Conservation (phyloP, 352 stramenopile genomes). For the Pythium vanterpoolii region DNA sequence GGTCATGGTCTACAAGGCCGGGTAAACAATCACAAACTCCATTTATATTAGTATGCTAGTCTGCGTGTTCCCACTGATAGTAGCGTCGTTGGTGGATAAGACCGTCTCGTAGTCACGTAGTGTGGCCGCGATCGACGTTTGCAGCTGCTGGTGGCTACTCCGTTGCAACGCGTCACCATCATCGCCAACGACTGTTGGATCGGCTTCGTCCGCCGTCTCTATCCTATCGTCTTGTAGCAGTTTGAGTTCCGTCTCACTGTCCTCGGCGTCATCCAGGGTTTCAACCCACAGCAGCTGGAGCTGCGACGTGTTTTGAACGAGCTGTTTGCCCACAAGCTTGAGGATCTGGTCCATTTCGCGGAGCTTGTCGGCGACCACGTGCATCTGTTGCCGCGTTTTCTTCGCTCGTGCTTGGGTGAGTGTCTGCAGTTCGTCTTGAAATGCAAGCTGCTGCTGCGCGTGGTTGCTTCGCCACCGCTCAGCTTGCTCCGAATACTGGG, state of each 20-base stretch:
- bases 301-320: slow-evolving; percentile 65
- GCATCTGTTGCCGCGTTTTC: slow-evolving; percentile 24
- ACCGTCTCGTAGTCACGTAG: slow-evolving; percentile 21
- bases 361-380: slow-evolving; percentile 36
- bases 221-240: background rate
- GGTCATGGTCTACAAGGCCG: slow-evolving; percentile 86
- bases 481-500: background rate
- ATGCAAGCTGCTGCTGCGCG: slow-evolving; percentile 1
- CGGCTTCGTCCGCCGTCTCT: background rate
- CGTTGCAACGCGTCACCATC: background rate
- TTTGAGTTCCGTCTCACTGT: background rate
- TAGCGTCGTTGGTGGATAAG: background rate
- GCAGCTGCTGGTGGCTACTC: slow-evolving; percentile 13
- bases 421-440: slow-evolving; percentile 2
- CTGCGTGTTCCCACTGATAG: background rate
- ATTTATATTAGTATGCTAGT: background rate
- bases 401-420: slow-evolving; percentile 15
- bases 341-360: slow-evolving; percentile 58
- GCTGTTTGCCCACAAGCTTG: slow-evolving; percentile 58
- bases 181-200: background rate
- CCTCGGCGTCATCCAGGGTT: slow-evolving; percentile 12
- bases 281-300: slow-evolving; percentile 53
- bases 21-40: slow-evolving; percentile 22
- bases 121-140: slow-evolving; percentile 16
- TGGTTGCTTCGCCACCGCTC: background rate